Base-by-base conservation (phyloP, 2,329 filamentous ascomycete genomes). In the Cytospora leucostoma region DNA sequence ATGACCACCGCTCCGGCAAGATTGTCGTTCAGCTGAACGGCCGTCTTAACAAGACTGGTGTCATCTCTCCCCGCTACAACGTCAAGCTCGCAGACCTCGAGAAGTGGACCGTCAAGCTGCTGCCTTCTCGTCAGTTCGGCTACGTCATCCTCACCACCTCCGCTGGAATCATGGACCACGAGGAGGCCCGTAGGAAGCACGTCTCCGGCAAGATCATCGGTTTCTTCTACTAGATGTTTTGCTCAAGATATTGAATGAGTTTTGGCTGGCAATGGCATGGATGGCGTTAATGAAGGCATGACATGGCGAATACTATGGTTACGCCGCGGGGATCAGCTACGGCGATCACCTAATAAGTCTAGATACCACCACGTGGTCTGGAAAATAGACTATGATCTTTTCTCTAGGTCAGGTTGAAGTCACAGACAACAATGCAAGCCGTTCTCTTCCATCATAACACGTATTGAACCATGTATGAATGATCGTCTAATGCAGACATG, bases 41-140 rank as follows among this genome's bases (percentile, higher is more conserved):
- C 82, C 95, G 93, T 74, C 88, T 97, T 81, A 97, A 97, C 91
- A 97, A 98, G 90, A 95, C 91, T 70, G 95, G 94, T 87, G 94
- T 97, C 84, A 99, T 99, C 88, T 95, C 90, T 71, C 95, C 95
- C 79, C 92, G 95, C 80, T 99, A 97, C 92, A 98, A 98, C 88
- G 91, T 99, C 82, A 93, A 94, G 81, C 93, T 99, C 77, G 84
- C 86, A 76, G 95, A 99, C 75, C 88, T 99, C 78, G 95, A 99
- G 92, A 97, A 98, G 88, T 99, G 95, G 95, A 93, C 98, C 75
- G 92, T 96, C 84, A 96, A 96, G 89, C 91, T 99, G 78, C 88
- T 99, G 70, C 95, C 95, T 72, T 93, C 95, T 72, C 95, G 95
- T 97, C 95, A 99, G 84, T 99, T 99, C 87, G 95, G 95, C 77